Evolutionary conservation across 805 yeast species (phyloP), one percentile per base, ranked within the genome.

Genomic region (Ogataea paradorogensis): DNA sequence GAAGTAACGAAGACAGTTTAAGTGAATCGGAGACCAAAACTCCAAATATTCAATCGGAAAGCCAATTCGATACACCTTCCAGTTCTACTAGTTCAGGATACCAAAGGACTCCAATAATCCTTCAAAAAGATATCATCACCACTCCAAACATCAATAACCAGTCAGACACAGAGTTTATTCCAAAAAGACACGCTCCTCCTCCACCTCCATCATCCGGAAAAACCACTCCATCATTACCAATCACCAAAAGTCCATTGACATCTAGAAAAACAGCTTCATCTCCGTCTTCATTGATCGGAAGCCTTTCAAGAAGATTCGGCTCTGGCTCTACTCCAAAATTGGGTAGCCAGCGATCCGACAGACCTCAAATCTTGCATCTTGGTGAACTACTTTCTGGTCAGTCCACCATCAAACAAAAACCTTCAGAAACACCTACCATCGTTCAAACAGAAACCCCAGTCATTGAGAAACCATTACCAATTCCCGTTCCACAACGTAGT

Each of bases 111-210:
- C 38, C 39, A 7, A 24, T 42, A n/a, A 22, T 24, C 15, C 45
- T 13, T 20, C 50, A 9, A 15, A 37, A 9, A 28, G 30, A 20
- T 4, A 5, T 16, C 5, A 18, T 27, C 31, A n/a, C 20, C 5
- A 20, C 38, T 20, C 38, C 38, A 9, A 15, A 18, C n/a, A 20
- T 14, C 18, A 27, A 15, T 18, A 18, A 18, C 6, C 20, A 18
- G 6, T 18, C 26, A 23, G 62, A 59, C 33, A 49, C 35, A 7
- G 63, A 59, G 33, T 60, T 48, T 38, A 52, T 61, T 14, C 69
- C 69, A 11, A 55, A 51, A 27, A 52, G 66, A 41, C 67, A 59
- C 30, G 65, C 65, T 13, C 70, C 69, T 14, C 60, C 69, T 14
- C 60, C 63, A 3, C 66, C 63, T 13, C 64, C 65, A 8, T 56